phyloP scores from a whole-genome alignment of 164 flowering plant genomes.

The Magnolia changhungtana region DNA sequence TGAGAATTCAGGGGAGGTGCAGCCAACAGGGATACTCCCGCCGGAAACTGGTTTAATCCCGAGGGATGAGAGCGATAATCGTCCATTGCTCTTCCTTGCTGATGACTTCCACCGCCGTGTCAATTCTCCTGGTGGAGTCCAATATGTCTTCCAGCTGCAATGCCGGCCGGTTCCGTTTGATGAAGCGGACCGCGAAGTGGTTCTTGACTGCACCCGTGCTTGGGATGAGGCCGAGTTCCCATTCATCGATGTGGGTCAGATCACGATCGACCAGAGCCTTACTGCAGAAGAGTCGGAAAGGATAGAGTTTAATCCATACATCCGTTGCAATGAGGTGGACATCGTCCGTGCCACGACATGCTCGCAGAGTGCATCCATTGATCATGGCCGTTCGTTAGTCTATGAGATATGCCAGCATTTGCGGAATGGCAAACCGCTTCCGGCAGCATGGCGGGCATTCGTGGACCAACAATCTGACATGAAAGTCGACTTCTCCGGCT shows the following conservation, averaged over 20 bases:
- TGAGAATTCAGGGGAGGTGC: slow-evolving; percentile 64
- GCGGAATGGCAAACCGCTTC: slow-evolving; percentile 55
- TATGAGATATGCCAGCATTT: slow-evolving; percentile 77
- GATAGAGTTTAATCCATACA: slow-evolving; percentile 67
- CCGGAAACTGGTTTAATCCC: slow-evolving; percentile 86
- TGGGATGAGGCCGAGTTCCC: slow-evolving; percentile 67
- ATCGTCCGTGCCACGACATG: slow-evolving; percentile 56
- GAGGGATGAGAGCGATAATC: slow-evolving; percentile 44
- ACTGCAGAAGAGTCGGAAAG: slow-evolving; percentile 47
- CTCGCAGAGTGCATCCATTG: slow-evolving; percentile 73
- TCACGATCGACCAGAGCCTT: slow-evolving; percentile 42
- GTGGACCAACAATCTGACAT: slow-evolving; percentile 65
- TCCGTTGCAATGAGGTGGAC: slow-evolving; percentile 53
- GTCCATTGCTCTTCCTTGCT: slow-evolving; percentile 67
- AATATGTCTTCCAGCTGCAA: slow-evolving; percentile 63
- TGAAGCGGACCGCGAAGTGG: slow-evolving; percentile 35
- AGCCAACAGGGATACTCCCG: slow-evolving; percentile 66
- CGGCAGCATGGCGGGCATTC: slow-evolving; percentile 63
- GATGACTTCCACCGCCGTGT: slow-evolving; percentile 60
- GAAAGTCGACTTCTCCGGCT: slow-evolving; percentile 67
- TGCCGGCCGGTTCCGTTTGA: slow-evolving; percentile 47
- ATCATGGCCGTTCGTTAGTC: slow-evolving; percentile 73
- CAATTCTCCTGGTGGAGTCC: slow-evolving; percentile 43
- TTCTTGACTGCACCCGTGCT: slow-evolving; percentile 68
- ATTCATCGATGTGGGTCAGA: slow-evolving; percentile 52